Percentiles rank a stretch among this genome's conserved stretches.
phyloP scores from a whole-genome alignment of 2,329 filamentous ascomycete species.

The Aureobasidium sp. region DNA sequence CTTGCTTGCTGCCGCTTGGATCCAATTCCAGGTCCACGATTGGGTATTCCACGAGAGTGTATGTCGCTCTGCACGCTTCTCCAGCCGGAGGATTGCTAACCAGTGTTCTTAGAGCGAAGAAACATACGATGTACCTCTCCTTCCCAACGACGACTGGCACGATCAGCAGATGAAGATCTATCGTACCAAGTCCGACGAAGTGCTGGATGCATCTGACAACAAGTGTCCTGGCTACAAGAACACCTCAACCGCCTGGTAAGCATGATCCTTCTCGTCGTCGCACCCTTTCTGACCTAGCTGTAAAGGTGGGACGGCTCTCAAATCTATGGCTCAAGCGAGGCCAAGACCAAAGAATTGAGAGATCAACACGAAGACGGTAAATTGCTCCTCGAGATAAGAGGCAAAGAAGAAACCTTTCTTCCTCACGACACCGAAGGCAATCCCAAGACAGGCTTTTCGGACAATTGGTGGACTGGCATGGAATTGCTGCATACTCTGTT shows the following conservation, averaged over 20 bases:
- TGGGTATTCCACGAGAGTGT: constrained; percentile 24
- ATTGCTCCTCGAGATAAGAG: background rate
- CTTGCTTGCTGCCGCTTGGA: constrained; percentile 43
- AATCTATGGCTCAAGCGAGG: constrained; percentile 40
- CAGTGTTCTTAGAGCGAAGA: background rate
- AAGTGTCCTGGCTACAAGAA: constrained; percentile 39
- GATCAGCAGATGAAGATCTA: constrained; percentile 31
- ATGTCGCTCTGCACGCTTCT: background rate
- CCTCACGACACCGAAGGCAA: constrained; percentile 35
- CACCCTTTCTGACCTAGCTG: background rate
- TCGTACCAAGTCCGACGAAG: constrained; percentile 31
- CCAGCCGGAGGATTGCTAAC: background rate
- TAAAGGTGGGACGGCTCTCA: constrained; percentile 44
- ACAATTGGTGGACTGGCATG: constrained; percentile 44
- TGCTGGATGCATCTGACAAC: constrained; percentile 32
- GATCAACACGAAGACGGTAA: constrained; percentile 19
- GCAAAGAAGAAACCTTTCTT: constrained; percentile 32
- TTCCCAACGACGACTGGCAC: constrained; percentile 31
- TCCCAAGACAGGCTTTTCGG: constrained; percentile 37
- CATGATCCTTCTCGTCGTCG: background rate
- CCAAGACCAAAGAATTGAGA: constrained; percentile 32
- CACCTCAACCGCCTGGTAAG: constrained; percentile 6
- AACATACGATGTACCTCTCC: constrained; percentile 28
- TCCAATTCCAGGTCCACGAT: constrained; percentile 44
- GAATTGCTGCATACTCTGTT: constrained; percentile 43